Percentiles rank a stretch among this genome's conserved stretches.
Evolutionary conservation across 2,329 filamentous ascomycete species (phyloP).

Genomic region (Nectriaceae sp.): DNA sequence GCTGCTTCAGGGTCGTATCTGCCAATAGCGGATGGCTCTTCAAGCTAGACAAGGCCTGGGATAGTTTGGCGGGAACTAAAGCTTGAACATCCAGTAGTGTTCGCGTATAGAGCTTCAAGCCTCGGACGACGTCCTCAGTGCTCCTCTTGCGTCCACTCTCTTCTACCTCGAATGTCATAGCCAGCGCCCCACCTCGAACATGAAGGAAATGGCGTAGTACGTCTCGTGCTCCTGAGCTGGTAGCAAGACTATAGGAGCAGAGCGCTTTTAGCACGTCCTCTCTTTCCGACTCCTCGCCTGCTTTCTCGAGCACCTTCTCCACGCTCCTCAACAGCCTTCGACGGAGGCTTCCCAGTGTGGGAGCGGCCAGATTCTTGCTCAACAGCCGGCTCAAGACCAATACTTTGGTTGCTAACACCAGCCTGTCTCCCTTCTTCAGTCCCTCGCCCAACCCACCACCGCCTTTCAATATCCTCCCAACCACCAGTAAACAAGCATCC

Average conservation of each 20-base stretch:
- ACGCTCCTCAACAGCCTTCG: slow-evolving; percentile 67
- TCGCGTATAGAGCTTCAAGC: slow-evolving; percentile 72
- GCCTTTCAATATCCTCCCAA: slow-evolving; percentile 50
- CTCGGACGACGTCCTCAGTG: slow-evolving; percentile 57
- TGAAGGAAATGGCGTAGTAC: slow-evolving; percentile 77
- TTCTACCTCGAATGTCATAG: slow-evolving; percentile 57
- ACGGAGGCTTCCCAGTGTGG: slow-evolving; percentile 62
- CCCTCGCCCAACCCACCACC: slow-evolving; percentile 32
- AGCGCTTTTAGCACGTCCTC: slow-evolving; percentile 70
- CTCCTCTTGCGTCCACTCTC: slow-evolving; percentile 43
- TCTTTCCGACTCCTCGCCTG: slow-evolving; percentile 52
- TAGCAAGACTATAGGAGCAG: slow-evolving; percentile 79
- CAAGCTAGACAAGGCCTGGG: slow-evolving; percentile 67
- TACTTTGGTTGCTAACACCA: slow-evolving; percentile 67
- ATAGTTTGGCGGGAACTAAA: slow-evolving; percentile 71
- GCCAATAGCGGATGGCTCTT: slow-evolving; percentile 72
- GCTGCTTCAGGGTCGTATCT: slow-evolving; percentile 64
- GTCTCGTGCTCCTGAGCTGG: slow-evolving; percentile 77
- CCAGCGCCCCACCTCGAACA: slow-evolving; percentile 70
- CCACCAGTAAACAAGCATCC: slow-evolving; percentile 52
- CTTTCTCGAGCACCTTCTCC: slow-evolving; percentile 66
- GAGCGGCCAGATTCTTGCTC: slow-evolving; percentile 71
- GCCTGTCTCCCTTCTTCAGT: slow-evolving; percentile 46
- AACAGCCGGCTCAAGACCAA: slow-evolving; percentile 76
- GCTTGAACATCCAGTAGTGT: slow-evolving; percentile 78